Base-by-base conservation (phyloP, 2,329 filamentous ascomycete species). In the Cytospora piceicola region DNA sequence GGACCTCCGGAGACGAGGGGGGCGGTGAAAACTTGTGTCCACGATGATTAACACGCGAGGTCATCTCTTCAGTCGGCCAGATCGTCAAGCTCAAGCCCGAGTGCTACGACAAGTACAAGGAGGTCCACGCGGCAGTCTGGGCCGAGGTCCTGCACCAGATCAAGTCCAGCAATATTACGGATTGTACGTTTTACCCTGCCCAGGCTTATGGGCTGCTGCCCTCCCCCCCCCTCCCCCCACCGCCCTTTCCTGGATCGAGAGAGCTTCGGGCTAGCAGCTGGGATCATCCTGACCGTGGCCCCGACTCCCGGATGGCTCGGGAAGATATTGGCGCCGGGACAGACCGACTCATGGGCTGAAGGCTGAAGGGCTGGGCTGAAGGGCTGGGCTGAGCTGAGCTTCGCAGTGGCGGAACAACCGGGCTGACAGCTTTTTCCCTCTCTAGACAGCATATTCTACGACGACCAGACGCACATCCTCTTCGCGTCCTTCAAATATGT, bases 401-500 rank as follows among this genome's bases (percentile, higher is more conserved):
- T n/a, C n/a, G n/a, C n/a, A n/a, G n/a, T n/a, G n/a, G n/a, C n/a
- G n/a, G n/a, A n/a, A n/a, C n/a, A n/a, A n/a, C n/a, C n/a, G n/a
- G 36, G 22, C 54, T 55, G 46, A 58, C 58, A 34, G 34, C 29
- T 14, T 59, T 4, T 51, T 22, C 70, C n/a, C n/a, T n/a, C n/a
- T n/a, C n/a, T n/a, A 90, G 90, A 93, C 72, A 91, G 87, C 69
- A 90, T 94, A 74, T 93, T 85, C 77, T 86, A 91, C 71, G 88
- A 92, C 72, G 81, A 87, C 15, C 77, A 75, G 6, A 83, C 84
- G 0, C 78, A 85, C 62, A 88, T 88, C 52, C 81, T 94, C 1
- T 94, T 94, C 73, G 89, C 90, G 0, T 87, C 81, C 29, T 92
- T 93, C 81, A 93, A 92, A 75, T 94, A 94, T 72, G 81, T 90